Conservation (phyloP, 2,329 filamentous ascomycete species). For the Verticillium klebahnii region DNA sequence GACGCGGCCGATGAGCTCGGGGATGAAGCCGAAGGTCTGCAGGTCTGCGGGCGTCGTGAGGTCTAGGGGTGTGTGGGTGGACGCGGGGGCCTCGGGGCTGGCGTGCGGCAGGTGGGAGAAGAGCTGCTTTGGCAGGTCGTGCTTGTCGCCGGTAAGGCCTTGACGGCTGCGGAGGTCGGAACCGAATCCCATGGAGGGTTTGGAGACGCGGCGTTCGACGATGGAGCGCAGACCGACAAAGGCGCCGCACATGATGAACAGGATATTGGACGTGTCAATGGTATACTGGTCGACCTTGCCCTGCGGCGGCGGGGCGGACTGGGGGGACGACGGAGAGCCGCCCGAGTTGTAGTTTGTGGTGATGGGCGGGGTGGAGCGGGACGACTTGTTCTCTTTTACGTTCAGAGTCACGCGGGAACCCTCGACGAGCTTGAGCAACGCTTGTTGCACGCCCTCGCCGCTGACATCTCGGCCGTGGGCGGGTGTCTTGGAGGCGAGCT, state of each 20-base stretch:
- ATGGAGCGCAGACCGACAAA: constrained; percentile 90
- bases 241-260: constrained; percentile 95
- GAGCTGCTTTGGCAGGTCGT: constrained; percentile 61
- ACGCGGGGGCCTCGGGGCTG: constrained; percentile 23
- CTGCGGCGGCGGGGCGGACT: constrained; percentile 39
- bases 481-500: constrained; percentile 85
- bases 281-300: constrained; percentile 61
- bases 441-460: constrained; percentile 95
- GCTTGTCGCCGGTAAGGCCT: constrained; percentile 40
- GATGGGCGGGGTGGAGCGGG: constrained; percentile 46
- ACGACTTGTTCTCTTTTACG: constrained; percentile 70
- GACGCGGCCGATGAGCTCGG: constrained; percentile 91
- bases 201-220: constrained; percentile 80
- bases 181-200: constrained; percentile 84
- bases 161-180: constrained; percentile 65
- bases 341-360: constrained; percentile 45
- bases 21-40: constrained; percentile 85
- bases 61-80: constrained; percentile 57
- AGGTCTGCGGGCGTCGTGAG: constrained; percentile 71
- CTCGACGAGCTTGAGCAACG: constrained; percentile 91
- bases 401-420: constrained; percentile 91
- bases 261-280: constrained; percentile 90
- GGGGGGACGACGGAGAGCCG: constrained; percentile 40
- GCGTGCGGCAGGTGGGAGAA: constrained; percentile 56
- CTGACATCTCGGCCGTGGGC: constrained; percentile 89